Conservation (phyloP, 768 basidiomycete genomes). For the Mycena polygramma region DNA sequence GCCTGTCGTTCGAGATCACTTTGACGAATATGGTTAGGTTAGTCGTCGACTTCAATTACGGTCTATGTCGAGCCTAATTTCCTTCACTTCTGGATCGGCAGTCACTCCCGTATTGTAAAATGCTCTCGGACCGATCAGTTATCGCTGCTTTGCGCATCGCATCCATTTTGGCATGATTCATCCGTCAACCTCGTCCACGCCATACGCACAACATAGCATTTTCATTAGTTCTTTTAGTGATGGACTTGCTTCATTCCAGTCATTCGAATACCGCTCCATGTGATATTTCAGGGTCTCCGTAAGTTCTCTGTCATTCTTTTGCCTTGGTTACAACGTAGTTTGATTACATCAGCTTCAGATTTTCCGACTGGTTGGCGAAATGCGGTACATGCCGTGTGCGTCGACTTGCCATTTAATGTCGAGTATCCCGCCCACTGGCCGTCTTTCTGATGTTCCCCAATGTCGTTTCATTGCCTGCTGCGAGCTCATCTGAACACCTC, state of each 20-base stretch:
- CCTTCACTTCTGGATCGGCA: background rate
- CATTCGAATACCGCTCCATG: conserved; percentile 35
- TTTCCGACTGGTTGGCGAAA: conserved; percentile 36
- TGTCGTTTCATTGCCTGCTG: conserved; percentile 59
- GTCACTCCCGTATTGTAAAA: no score
- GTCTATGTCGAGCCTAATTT: no score
- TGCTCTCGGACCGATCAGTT: no score
- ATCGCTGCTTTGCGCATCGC: background rate
- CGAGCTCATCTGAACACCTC: conserved; percentile 61
- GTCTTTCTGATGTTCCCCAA: conserved; percentile 45
- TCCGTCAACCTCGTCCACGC: background rate
- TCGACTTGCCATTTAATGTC: conserved; percentile 22
- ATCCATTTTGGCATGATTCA: background rate
- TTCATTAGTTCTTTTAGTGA: conserved; percentile 28
- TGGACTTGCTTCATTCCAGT: conserved; percentile 17
- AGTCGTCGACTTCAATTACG: background rate
- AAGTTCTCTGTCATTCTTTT: conserved; percentile 38
- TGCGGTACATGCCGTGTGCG: conserved; percentile 34
- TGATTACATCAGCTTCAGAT: conserved; percentile 39
- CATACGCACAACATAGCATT: conserved; percentile 14
- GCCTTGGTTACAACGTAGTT: conserved; percentile 34
- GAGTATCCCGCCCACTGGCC: conserved; percentile 11
- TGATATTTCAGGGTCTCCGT: conserved; percentile 33
- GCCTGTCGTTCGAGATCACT: background rate
- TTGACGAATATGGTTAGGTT: conserved; percentile 22